Percentiles rank a stretch among this genome's conserved stretches.
Evolutionary conservation across 148 eudicot genomes (phyloP).

Genomic region (Nyssa sinensis): DNA sequence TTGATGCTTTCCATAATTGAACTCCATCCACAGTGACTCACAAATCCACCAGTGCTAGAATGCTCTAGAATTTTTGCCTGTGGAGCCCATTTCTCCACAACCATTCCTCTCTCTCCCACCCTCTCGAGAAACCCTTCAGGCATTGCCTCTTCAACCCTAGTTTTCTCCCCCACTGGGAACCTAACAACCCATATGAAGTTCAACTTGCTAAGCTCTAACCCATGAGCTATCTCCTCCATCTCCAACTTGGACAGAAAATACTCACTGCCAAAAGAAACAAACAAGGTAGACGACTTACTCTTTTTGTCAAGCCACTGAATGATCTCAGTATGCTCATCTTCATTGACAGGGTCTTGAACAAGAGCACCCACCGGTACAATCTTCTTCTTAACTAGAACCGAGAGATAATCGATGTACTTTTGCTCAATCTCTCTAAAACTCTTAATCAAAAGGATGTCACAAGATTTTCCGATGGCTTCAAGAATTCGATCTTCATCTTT

Average conservation of each 20-base stretch:
- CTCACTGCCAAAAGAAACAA: conserved; percentile 16
- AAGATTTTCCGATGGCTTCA: neutral
- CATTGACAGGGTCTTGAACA: neutral
- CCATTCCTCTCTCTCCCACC: neutral
- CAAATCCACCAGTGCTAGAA: conserved; percentile 13
- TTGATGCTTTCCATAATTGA: conserved; percentile 7
- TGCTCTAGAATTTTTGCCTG: conserved; percentile 15
- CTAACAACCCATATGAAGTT: conserved; percentile 20
- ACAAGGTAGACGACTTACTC: neutral
- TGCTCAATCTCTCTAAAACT: conserved; percentile 10
- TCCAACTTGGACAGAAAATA: conserved; percentile 6
- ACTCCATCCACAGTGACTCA: conserved; percentile 24
- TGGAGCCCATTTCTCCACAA: conserved; percentile 19
- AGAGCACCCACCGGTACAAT: conserved; percentile 13
- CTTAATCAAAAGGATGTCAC: neutral
- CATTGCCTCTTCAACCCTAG: conserved; percentile 14
- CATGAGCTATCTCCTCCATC: conserved; percentile 18
- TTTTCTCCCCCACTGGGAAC: conserved; percentile 2
- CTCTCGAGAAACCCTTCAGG: conserved; percentile 14
- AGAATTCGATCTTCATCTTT: neutral
- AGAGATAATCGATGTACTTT: conserved; percentile 8
- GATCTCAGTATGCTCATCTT: neutral
- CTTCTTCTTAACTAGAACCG: neutral
- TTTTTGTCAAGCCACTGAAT: conserved; percentile 12
- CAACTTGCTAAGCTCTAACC: conserved; percentile 17